A percentile compares a stretch with the other conserved stretches of the same genome.
These are phyloP conservation scores for Pinus taeda DNA, from an alignment of 75 land plant genomes.

Conservation along the genomic window DNA sequence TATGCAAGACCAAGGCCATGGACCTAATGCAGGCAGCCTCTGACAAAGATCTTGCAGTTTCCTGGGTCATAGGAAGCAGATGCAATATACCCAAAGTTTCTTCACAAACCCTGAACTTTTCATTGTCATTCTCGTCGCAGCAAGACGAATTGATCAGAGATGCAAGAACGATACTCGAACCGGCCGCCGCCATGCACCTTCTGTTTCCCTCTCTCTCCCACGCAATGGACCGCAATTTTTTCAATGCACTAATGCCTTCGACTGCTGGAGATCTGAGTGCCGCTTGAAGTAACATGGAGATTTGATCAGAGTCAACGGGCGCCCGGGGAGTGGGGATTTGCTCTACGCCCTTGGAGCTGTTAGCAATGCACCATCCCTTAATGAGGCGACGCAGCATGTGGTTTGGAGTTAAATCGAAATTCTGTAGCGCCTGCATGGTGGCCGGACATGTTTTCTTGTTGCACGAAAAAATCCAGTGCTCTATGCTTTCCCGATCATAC, in stretches of 20 bases:
- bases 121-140: neutral
- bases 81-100: conserved; percentile 3
- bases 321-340: conserved; percentile 1
- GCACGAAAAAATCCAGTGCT: conserved; percentile 15
- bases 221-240: conserved; percentile 15
- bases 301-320: neutral
- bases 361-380: conserved; percentile 15
- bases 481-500: conserved; percentile 30
- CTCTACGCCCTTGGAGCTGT: neutral
- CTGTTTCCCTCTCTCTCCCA: conserved; percentile 14
- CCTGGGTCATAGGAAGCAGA: neutral
- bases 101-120: neutral
- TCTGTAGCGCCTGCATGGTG: conserved; percentile 16
- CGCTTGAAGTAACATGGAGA: neutral
- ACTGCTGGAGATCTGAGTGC: neutral
- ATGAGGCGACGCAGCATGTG: conserved; percentile 30
- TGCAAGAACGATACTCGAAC: conserved; percentile 13
- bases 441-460: conserved; percentile 22
- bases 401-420: conserved; percentile 19
- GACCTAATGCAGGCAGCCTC: neutral
- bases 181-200: conserved; percentile 24
- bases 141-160: conserved; percentile 9
- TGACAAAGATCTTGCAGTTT: neutral
- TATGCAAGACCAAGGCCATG: neutral
- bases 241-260: conserved; percentile 15